phyloP scores from a whole-genome alignment of 495 filamentous ascomycete genomes.

The Choiromyces venosus region DNA sequence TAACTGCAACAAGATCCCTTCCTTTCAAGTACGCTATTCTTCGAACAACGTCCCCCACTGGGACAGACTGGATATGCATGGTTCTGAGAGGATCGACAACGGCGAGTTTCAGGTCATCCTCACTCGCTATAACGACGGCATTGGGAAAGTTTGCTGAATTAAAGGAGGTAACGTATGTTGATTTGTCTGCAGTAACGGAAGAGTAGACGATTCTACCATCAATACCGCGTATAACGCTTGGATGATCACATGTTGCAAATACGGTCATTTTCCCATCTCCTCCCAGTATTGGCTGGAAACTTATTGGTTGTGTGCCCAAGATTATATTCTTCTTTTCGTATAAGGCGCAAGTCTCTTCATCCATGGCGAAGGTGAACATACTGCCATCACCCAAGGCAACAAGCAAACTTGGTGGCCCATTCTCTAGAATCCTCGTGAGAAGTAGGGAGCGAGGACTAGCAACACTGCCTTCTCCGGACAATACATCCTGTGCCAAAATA shows the following conservation, averaged over 20 bases:
- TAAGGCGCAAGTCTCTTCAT: conserved; percentile 54
- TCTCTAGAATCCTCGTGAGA: conserved; percentile 65
- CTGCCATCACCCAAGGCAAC: conserved; percentile 92
- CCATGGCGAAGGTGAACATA: conserved; percentile 77
- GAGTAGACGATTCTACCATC: conserved; percentile 89
- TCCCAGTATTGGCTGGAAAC: conserved; percentile 68
- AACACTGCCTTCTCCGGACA: conserved; percentile 48
- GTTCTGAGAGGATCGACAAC: conserved; percentile 75
- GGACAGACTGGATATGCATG: conserved; percentile 76
- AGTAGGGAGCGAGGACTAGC: conserved; percentile 78
- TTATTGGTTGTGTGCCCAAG: conserved; percentile 77
- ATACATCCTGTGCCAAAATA: conserved; percentile 56
- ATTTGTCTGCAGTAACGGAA: conserved; percentile 86
- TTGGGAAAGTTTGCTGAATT: conserved; percentile 73
- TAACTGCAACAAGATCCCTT: conserved; percentile 78
- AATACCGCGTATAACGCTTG: conserved; percentile 82
- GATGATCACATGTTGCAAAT: conserved; percentile 89
- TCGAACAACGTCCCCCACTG: conserved; percentile 74
- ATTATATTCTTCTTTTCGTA: conserved; percentile 72
- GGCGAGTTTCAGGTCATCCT: conserved; percentile 70
- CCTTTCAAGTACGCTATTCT: conserved; percentile 76
- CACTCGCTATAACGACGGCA: conserved; percentile 73
- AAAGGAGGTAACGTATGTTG: conserved; percentile 73
- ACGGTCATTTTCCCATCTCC: conserved; percentile 63
- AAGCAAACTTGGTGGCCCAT: conserved; percentile 61